Conservation (phyloP, 2,329 filamentous ascomycete genomes). For the Penicillium crustosum region DNA sequence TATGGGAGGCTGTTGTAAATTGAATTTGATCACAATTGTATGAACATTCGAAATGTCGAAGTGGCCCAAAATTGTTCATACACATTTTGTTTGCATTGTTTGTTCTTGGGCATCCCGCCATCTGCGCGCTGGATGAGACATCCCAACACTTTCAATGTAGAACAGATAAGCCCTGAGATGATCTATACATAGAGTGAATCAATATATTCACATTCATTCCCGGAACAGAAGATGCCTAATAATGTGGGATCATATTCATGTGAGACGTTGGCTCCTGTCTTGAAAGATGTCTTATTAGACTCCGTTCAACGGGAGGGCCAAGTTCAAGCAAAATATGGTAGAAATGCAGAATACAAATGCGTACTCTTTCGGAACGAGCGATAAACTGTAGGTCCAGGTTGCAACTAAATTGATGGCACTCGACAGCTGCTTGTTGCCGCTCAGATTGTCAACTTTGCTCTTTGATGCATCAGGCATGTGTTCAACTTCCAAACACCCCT, state of each 20-base stretch:
- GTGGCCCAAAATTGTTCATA: not conserved
- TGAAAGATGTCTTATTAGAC: not conserved
- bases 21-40: not conserved
- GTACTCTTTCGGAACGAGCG: too few species aligned
- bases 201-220: not conserved
- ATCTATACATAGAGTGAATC: not conserved
- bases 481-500: not conserved
- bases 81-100: constrained; percentile 5
- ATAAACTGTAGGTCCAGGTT: not conserved
- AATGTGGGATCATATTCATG: not conserved
- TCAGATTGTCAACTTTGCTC: not conserved
- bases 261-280: not conserved
- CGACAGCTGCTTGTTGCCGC: not conserved
- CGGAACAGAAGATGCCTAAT: not conserved
- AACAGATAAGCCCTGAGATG: not conserved
- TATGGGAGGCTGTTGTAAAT: not conserved
- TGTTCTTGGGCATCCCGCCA: not conserved
- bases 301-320: not conserved
- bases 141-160: not conserved
- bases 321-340: not conserved
- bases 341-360: not conserved
- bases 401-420: not conserved
- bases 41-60: not conserved
- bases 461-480: not conserved
- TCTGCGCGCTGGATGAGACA: not conserved